These are phyloP conservation scores for Botrytis squamosa DNA, from an alignment of 2,329 filamentous ascomycete genomes.

Conservation along the genomic window DNA sequence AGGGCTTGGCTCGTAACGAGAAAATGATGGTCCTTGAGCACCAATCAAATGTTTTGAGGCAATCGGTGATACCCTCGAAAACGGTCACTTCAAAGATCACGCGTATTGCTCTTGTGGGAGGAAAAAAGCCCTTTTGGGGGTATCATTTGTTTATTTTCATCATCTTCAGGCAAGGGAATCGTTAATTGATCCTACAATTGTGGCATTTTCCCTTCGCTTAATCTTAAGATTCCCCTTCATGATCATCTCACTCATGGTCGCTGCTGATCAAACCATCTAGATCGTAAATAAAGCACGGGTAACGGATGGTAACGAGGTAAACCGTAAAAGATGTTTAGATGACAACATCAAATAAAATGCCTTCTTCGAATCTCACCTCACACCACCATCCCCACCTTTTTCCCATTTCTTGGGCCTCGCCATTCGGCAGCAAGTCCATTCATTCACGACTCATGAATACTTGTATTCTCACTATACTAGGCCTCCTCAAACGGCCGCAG, in stretches of 20 bases:
- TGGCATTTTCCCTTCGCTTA: slow-evolving; percentile 16
- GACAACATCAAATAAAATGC: slow-evolving; percentile 8
- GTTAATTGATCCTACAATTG: background rate
- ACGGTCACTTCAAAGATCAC: slow-evolving; percentile 25
- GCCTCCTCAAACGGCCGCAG: slow-evolving; percentile 20
- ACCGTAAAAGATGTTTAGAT: background rate
- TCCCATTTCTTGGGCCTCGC: background rate
- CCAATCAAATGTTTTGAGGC: slow-evolving; percentile 37
- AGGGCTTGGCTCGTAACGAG: slow-evolving; percentile 25
- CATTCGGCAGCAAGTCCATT: slow-evolving; percentile 1
- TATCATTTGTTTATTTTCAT: slow-evolving; percentile 15
- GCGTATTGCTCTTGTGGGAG: slow-evolving; percentile 24
- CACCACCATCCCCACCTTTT: slow-evolving; percentile 7
- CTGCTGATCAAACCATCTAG: slow-evolving; percentile 17
- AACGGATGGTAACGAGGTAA: background rate
- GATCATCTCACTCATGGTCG: slow-evolving; percentile 11
- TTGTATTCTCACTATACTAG: slow-evolving; percentile 14
- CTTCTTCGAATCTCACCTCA: background rate
- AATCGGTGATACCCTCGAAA: slow-evolving; percentile 25
- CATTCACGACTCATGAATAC: slow-evolving; percentile 14
- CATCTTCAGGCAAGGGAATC: background rate
- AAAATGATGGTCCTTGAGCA: slow-evolving; percentile 23
- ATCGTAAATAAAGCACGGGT: slow-evolving; percentile 2
- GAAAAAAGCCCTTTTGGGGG: background rate
- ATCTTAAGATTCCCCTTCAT: slow-evolving; percentile 13